phyloP scores from a whole-genome alignment of 345 rosid species.

The Hibiscus mutabilis region DNA sequence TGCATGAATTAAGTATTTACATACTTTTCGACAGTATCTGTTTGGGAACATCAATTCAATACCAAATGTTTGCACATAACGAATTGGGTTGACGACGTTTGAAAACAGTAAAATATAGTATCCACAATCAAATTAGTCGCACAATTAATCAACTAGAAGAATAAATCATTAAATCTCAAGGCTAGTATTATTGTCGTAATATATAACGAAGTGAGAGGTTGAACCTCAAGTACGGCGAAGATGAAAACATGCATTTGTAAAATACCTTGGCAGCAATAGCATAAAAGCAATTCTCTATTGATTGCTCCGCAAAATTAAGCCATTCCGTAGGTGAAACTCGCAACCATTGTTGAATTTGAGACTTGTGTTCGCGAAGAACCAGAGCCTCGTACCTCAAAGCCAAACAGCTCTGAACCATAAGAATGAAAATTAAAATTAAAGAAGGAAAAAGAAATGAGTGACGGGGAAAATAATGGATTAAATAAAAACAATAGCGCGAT shows the following conservation, averaged over 20 bases:
- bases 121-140: background rate
- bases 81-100: background rate
- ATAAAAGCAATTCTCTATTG: constrained; percentile 47
- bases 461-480: background rate
- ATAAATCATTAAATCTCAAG: background rate
- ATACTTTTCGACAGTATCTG: background rate
- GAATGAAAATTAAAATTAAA: too few relatives aligned
- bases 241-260: background rate
- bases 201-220: background rate
- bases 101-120: too few relatives aligned
- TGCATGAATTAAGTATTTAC: background rate
- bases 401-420: constrained; percentile 62
- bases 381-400: constrained; percentile 76
- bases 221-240: background rate
- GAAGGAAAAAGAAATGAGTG: background rate
- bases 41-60: background rate
- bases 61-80: background rate
- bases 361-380: constrained; percentile 46
- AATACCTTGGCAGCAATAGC: constrained; percentile 41
- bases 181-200: background rate
- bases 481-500: too few relatives aligned
- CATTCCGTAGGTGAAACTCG: constrained; percentile 58
- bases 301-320: constrained; percentile 54
- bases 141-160: background rate
- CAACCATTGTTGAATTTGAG: constrained; percentile 34